Conservation (phyloP, 441 rosid species). For the Jatropha podagrica region DNA sequence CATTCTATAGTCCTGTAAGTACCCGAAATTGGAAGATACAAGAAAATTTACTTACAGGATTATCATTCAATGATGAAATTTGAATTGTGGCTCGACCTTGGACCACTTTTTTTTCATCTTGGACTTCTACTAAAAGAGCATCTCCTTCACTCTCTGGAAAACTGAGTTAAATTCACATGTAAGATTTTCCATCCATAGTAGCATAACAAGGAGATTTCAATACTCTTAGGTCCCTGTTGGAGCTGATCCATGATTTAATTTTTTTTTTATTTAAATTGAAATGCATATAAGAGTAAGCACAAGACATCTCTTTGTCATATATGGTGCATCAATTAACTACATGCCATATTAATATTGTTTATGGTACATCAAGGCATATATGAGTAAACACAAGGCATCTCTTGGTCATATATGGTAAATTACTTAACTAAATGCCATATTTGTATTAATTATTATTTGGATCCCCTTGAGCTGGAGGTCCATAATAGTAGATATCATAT, state of each 20-base stretch:
- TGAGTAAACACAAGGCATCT: not conserved
- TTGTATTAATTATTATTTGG: not conserved
- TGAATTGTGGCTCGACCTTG: slow-evolving; percentile 78
- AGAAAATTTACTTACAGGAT: slow-evolving; percentile 52
- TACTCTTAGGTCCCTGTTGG: not conserved
- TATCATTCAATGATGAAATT: slow-evolving; percentile 66
- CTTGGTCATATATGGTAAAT: slow-evolving; percentile 4
- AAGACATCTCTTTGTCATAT: not conserved
- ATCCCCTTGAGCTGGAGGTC: not conserved
- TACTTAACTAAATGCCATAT: not conserved
- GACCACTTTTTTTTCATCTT: slow-evolving; percentile 63
- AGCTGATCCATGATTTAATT: not conserved
- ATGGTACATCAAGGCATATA: not conserved
- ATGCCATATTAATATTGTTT: not conserved
- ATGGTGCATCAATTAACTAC: not conserved
- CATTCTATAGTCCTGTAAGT: not conserved
- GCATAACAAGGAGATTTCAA: not conserved
- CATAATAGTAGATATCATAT: not conserved
- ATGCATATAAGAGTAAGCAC: not conserved
- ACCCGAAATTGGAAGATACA: slow-evolving; percentile 23
- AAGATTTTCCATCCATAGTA: slow-evolving; percentile 23
- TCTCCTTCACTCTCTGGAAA: slow-evolving; percentile 90
- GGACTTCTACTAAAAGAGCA: slow-evolving; percentile 79
- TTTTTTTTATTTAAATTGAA: not conserved
- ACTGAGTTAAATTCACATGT: slow-evolving; percentile 41